Conservation (phyloP, 805 yeast species). For the Millerozyma acaciae region DNA sequence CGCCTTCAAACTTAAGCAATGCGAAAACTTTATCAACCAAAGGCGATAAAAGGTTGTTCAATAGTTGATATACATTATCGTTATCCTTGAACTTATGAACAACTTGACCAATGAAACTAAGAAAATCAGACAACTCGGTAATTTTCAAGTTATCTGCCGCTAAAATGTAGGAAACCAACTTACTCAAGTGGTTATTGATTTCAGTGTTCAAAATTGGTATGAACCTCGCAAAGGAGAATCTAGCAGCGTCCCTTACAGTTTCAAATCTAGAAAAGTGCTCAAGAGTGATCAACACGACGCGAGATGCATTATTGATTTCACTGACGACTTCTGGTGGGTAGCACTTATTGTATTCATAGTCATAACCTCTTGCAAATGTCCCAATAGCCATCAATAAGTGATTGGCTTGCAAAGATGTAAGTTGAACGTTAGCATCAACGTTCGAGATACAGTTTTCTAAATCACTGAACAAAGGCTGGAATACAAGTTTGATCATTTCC, state of each 20-base stretch:
- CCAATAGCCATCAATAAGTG: constrained; percentile 87
- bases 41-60: constrained; percentile 74
- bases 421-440: constrained; percentile 31
- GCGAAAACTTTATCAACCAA: constrained; percentile 60
- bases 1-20: constrained; percentile 32
- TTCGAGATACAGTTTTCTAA: constrained; percentile 58
- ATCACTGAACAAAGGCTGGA: constrained; percentile 71
- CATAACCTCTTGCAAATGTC: constrained; percentile 83
- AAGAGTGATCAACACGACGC: constrained; percentile 77
- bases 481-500: constrained; percentile 56
- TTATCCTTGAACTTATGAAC: constrained; percentile 71
- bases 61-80: constrained; percentile 64
- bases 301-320: constrained; percentile 62
- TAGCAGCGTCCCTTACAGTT: constrained; percentile 75
- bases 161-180: constrained; percentile 62
- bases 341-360: constrained; percentile 39
- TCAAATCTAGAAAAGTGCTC: constrained; percentile 68
- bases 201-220: constrained; percentile 63
- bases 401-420: constrained; percentile 68
- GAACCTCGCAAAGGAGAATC: constrained; percentile 84
- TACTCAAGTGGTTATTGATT: constrained; percentile 50
- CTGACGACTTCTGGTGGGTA: constrained; percentile 36
- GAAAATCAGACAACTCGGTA: constrained; percentile 72
- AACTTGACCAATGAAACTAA: constrained; percentile 84
- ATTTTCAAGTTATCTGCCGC: constrained; percentile 52